These are phyloP conservation scores for Lodderomyces pseudojiufengensis DNA, from an alignment of 1,139 yeast genomes.

Conservation along the genomic window DNA sequence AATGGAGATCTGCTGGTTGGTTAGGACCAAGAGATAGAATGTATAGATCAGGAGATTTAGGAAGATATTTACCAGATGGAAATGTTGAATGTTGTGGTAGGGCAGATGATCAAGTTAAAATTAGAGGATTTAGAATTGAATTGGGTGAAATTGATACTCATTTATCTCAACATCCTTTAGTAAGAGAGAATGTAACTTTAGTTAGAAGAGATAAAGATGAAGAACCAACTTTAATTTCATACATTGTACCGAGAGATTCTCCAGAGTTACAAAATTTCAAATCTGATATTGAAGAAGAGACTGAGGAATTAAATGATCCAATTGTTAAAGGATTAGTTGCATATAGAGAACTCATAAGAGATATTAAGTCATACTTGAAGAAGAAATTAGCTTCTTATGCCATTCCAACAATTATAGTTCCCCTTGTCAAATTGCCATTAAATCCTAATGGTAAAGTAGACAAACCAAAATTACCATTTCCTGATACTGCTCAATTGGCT, in stretches of 20 bases:
- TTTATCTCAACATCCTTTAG: slow-evolving; percentile 85
- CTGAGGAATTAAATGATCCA: slow-evolving; percentile 52
- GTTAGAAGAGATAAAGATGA: slow-evolving; percentile 92
- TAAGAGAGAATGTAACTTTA: slow-evolving; percentile 86
- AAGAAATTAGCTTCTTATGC: slow-evolving; percentile 91
- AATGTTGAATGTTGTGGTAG: slow-evolving; percentile 98
- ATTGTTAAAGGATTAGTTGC: slow-evolving; percentile 75
- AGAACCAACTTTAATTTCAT: slow-evolving; percentile 87
- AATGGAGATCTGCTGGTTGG: slow-evolving; percentile 83
- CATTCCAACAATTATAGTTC: slow-evolving; percentile 87
- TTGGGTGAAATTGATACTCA: slow-evolving; percentile 98
- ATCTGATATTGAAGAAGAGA: slow-evolving; percentile 31
- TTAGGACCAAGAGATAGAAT: slow-evolving; percentile 91
- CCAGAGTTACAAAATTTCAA: slow-evolving; percentile 53
- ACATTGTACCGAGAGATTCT: slow-evolving; percentile 78
- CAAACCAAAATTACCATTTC: slow-evolving; percentile 95
- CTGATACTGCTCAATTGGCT: slow-evolving; percentile 79
- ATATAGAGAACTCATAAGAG: slow-evolving; percentile 73
- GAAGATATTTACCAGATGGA: slow-evolving; percentile 94
- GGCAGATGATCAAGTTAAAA: slow-evolving; percentile 98
- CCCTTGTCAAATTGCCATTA: slow-evolving; percentile 78
- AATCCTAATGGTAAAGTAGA: slow-evolving; percentile 99
- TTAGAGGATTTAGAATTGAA: slow-evolving; percentile 97
- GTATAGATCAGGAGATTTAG: slow-evolving; percentile 96
- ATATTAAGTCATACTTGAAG: slow-evolving; percentile 76